Evolutionary conservation across 164 flowering plant genomes (phyloP), one percentile per base, ranked within the genome.

Genomic region (Cinnamomum micranthum): DNA sequence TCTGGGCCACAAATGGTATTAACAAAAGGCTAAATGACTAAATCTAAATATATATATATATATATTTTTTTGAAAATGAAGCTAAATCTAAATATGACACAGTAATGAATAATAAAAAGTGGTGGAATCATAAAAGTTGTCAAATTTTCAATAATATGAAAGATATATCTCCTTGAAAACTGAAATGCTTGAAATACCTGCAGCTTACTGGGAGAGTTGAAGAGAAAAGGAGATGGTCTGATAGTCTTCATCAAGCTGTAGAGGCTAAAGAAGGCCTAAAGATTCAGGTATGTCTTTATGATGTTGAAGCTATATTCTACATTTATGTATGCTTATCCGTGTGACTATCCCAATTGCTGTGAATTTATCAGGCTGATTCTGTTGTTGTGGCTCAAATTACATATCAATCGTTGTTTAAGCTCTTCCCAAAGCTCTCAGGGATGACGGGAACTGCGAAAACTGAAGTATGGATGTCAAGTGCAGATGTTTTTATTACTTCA

Each of bases 381-480:
- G 97, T 92, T 72, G 92, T 89, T 71, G 94, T 95, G 85, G 98
- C 99, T 28, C 99, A 95, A 91, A 93, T 95, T 69, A 93, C 99
- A 9, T 92, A 95, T 72, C 99, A 93, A 73, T 95, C 99, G 63
- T 82, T 95, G 74, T 95, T 95, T 83, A 95, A 93, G 87, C 95
- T 93, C 72, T 95, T 91, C 73, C 99, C 99, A 55, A 95, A 92
- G 84, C 87, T 95, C 68, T 92, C 99, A 51, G 99, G 99, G 78
- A 95, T 95, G 99, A 95, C 99, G 55, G 99, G 98, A 77, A 95
- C 99, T 70, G 99, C 99, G 79, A 95, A 95, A 84, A 95, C 99
- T 70, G 99, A 95, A 83, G 99, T 95, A 86, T 65, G 80, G 9
- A 60, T 20, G 22, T 62, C 25, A 22, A 31, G 6, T 13, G 23